Conservation (phyloP, 2,329 filamentous ascomycete species). For the Cladophialophora exuberans region DNA sequence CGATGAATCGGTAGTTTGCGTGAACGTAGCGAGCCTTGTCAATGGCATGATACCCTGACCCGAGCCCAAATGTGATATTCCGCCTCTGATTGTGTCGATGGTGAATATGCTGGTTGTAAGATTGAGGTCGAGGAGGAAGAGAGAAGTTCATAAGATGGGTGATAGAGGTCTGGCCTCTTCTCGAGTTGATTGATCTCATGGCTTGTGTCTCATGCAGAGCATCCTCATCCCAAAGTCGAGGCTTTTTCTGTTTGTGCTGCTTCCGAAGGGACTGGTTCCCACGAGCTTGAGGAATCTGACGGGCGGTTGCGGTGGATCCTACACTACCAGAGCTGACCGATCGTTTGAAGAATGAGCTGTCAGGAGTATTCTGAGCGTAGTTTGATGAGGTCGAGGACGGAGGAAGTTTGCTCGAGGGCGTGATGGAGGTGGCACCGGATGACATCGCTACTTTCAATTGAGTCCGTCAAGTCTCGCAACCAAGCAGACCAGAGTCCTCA, state of each 20-base stretch:
- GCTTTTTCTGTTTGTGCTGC: slow-evolving; percentile 82
- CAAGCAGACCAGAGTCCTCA: slow-evolving; percentile 30
- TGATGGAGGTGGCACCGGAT: slow-evolving; percentile 29
- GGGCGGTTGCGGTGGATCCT: slow-evolving; percentile 44
- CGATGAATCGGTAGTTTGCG: slow-evolving; percentile 96
- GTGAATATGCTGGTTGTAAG: slow-evolving; percentile 55
- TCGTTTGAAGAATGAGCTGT: slow-evolving; percentile 36
- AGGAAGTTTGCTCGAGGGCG: slow-evolving; percentile 27
- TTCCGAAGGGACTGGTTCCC: slow-evolving; percentile 77
- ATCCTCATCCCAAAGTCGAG: slow-evolving; percentile 79
- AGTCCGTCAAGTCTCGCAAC: slow-evolving; percentile 28
- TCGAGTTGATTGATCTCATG: slow-evolving; percentile 67
- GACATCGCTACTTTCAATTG: slow-evolving; percentile 28
- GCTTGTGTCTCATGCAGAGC: slow-evolving; percentile 75
- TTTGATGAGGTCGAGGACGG: slow-evolving; percentile 23
- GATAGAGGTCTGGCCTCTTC: slow-evolving; percentile 94
- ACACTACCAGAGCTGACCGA: slow-evolving; percentile 46
- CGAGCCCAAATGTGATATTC: slow-evolving; percentile 79
- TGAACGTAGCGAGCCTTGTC: slow-evolving; percentile 94
- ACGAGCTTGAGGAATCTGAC: slow-evolving; percentile 50
- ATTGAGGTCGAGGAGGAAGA: slow-evolving; percentile 71
- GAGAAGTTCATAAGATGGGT: slow-evolving; percentile 95
- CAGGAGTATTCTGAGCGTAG: slow-evolving; percentile 25
- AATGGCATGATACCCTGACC: slow-evolving; percentile 84
- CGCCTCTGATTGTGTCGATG: slow-evolving; percentile 64